Conservation (phyloP, 2,329 filamentous ascomycete species). For the Lecanoromycetidae sp. region DNA sequence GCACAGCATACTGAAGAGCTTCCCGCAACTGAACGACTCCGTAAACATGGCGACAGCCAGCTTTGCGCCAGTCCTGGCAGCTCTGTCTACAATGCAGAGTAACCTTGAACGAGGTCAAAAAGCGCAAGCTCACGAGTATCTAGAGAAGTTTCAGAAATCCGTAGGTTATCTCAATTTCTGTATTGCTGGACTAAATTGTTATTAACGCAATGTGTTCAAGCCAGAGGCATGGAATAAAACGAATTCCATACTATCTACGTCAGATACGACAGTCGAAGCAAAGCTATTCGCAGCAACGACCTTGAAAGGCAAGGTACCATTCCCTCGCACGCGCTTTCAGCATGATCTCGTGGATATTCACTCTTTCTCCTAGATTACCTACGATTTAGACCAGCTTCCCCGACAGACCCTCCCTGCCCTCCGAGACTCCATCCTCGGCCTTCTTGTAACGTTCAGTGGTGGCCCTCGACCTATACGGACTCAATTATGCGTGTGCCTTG, state of each 20-base stretch:
- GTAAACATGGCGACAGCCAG: slow-evolving; percentile 11
- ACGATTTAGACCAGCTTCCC: slow-evolving; percentile 83
- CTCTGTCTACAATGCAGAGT: slow-evolving; percentile 80
- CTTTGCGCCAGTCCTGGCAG: slow-evolving; percentile 56
- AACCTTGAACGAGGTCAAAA: slow-evolving; percentile 72
- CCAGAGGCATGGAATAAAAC: slow-evolving; percentile 77
- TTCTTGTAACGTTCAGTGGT: slow-evolving; percentile 39
- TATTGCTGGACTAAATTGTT: neutral
- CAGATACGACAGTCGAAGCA: slow-evolving; percentile 63
- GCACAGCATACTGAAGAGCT: neutral
- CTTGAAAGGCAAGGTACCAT: slow-evolving; percentile 82
- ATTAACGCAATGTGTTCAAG: slow-evolving; percentile 9
- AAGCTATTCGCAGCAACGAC: slow-evolving; percentile 95
- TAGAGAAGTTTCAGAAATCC: slow-evolving; percentile 96
- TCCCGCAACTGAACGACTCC: neutral
- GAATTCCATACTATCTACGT: slow-evolving; percentile 71
- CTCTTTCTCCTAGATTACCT: slow-evolving; percentile 61
- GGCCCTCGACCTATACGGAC: slow-evolving; percentile 49
- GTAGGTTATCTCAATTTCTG: slow-evolving; percentile 43
- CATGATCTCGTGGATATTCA: slow-evolving; percentile 10
- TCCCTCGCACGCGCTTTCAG: neutral
- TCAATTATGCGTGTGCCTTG: slow-evolving; percentile 76
- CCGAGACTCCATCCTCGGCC: slow-evolving; percentile 68
- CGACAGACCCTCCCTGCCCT: slow-evolving; percentile 61
- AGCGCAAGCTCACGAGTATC: slow-evolving; percentile 77